These are phyloP conservation scores for Carex myosuroides DNA, from an alignment of 176 grass and related monocot species.

Conservation along the genomic window DNA sequence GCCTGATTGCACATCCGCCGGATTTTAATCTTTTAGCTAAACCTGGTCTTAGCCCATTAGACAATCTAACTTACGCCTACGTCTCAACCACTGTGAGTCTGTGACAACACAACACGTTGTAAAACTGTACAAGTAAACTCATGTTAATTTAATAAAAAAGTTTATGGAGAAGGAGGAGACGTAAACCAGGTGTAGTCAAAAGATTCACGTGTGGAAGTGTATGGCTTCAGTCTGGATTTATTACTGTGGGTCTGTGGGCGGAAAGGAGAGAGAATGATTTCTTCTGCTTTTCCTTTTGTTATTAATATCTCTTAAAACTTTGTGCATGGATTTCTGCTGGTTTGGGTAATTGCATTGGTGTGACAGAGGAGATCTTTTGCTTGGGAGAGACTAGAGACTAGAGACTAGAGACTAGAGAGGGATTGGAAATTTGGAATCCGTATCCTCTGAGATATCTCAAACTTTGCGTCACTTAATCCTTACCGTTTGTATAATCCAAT, in stretches of 20 bases:
- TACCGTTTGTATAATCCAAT: too few species aligned
- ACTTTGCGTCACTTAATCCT: too few species aligned
- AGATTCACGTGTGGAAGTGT: slow-evolving; percentile 15
- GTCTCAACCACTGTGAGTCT: neutral
- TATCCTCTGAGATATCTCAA: too few species aligned
- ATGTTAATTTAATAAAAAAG: neutral
- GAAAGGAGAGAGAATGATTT: neutral
- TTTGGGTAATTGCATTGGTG: slow-evolving; percentile 18
- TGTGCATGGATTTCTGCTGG: neutral
- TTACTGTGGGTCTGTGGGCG: slow-evolving; percentile 6
- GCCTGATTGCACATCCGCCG: neutral
- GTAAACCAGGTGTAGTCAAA: neutral
- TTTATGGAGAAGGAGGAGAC: neutral
- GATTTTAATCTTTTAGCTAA: neutral
- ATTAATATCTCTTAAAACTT: too few species aligned
- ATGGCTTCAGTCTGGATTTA: neutral
- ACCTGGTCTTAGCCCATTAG: neutral
- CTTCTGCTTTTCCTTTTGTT: too few species aligned
- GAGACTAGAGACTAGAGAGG: too few species aligned
- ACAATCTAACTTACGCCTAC: neutral
- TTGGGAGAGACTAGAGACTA: too few species aligned
- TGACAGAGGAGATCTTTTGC: slow-evolving; percentile 28
- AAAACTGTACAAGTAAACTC: neutral
- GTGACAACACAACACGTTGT: neutral
- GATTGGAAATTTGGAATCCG: too few species aligned